Conservation (phyloP, 2,329 filamentous ascomycete genomes). For the Exophiala spinifera region DNA sequence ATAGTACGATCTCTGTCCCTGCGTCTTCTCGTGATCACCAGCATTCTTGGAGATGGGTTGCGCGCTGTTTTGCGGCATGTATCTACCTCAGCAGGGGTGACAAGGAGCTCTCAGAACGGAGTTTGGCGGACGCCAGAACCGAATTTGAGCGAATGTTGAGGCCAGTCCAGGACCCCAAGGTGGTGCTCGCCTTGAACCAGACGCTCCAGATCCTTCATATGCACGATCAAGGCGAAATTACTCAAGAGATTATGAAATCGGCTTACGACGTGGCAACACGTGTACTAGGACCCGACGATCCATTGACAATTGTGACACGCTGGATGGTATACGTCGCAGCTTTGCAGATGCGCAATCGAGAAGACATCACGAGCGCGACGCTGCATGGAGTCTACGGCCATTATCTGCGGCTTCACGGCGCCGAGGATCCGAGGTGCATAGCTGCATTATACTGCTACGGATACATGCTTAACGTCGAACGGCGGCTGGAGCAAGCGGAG, state of each 20-base stretch:
- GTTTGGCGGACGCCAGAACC: slow-evolving; percentile 24
- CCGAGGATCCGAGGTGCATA: slow-evolving; percentile 20
- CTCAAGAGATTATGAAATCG: slow-evolving; percentile 21
- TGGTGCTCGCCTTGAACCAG: slow-evolving; percentile 24
- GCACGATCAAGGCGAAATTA: slow-evolving; percentile 27
- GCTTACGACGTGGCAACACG: slow-evolving; percentile 19
- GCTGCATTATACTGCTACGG: slow-evolving; percentile 26
- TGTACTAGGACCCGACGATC: slow-evolving; percentile 20
- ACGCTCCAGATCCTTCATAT: slow-evolving; percentile 27
- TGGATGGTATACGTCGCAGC: slow-evolving; percentile 26
- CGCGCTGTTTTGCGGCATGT: slow-evolving; percentile 29
- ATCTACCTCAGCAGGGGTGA: slow-evolving; percentile 27
- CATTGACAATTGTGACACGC: slow-evolving; percentile 20
- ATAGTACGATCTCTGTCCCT: slow-evolving; percentile 22
- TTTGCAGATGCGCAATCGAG: slow-evolving; percentile 12
- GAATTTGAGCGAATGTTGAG: slow-evolving; percentile 25
- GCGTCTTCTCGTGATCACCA: slow-evolving; percentile 26
- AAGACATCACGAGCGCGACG: slow-evolving; percentile 23
- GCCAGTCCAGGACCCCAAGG: slow-evolving; percentile 24
- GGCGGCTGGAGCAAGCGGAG: slow-evolving; percentile 20
- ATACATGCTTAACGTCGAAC: slow-evolving; percentile 26
- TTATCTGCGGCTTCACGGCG: slow-evolving; percentile 14
- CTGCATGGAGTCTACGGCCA: slow-evolving; percentile 14
- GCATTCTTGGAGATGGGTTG: slow-evolving; percentile 28
- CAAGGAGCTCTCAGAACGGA: slow-evolving; percentile 15